A percentile compares a stretch with the other conserved stretches of the same genome.
These are phyloP conservation scores for Lactarius hatsudake DNA, from an alignment of 768 basidiomycete species.

Conservation along the genomic window DNA sequence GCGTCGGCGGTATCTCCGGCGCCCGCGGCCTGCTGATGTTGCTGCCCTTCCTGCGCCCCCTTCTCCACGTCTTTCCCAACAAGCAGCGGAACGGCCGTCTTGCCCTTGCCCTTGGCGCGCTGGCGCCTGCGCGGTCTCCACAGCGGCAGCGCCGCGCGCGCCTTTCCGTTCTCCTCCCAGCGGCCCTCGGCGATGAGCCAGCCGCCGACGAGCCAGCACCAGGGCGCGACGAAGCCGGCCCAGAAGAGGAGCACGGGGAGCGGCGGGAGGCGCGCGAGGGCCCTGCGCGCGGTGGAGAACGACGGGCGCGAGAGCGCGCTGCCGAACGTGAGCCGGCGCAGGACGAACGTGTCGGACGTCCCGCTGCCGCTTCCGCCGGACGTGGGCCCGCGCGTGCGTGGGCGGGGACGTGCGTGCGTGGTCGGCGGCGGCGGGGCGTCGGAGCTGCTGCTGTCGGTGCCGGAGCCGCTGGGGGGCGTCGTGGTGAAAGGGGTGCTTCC, in stretches of 20 bases:
- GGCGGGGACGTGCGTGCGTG: neutral
- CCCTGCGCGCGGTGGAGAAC: slow-evolving; percentile 17
- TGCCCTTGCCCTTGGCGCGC: neutral
- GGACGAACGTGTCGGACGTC: slow-evolving; percentile 30
- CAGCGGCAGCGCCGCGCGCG: slow-evolving; percentile 39
- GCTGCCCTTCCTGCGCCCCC: slow-evolving; percentile 28
- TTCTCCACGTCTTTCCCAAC: slow-evolving; percentile 14
- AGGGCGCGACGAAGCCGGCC: slow-evolving; percentile 68
- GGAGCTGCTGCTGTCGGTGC: neutral
- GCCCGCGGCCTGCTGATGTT: too few species aligned
- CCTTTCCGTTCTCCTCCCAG: slow-evolving; percentile 43
- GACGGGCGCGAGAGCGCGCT: slow-evolving; percentile 19
- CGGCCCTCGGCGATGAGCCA: slow-evolving; percentile 50
- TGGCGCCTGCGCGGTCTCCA: slow-evolving; percentile 8
- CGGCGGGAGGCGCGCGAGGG: slow-evolving; percentile 17
- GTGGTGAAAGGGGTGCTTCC: slow-evolving; percentile 5
- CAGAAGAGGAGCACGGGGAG: slow-evolving; percentile 56
- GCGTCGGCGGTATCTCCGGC: too few species aligned
- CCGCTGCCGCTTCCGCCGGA: slow-evolving; percentile 18
- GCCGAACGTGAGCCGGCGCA: slow-evolving; percentile 33
- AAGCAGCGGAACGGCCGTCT: slow-evolving; percentile 18
- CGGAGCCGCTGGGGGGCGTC: neutral
- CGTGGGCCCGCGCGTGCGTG: slow-evolving; percentile 20
- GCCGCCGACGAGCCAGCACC: slow-evolving; percentile 75
- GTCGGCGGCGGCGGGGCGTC: neutral